Percentiles rank a stretch among this genome's conserved stretches.
Evolutionary conservation across 495 filamentous ascomycete genomes (phyloP).

Genomic region (Chaetomidium leptoderma): DNA sequence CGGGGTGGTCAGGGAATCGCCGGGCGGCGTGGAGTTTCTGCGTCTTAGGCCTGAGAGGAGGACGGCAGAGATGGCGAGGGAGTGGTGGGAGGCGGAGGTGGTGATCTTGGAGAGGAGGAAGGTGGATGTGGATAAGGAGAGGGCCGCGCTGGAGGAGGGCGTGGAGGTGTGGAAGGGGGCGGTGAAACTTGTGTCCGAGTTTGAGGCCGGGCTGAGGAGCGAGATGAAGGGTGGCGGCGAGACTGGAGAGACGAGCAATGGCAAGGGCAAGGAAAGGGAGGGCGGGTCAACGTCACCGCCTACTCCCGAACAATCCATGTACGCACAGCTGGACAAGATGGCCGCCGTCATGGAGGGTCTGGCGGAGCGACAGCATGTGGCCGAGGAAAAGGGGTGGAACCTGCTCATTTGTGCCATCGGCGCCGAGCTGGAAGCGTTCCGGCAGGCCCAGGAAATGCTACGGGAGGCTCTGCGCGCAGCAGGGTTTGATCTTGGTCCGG

Average conservation of each 20-base stretch:
- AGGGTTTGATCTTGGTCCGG: conserved; percentile 26
- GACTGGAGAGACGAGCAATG: conserved; percentile 22
- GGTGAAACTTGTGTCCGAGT: conserved; percentile 56
- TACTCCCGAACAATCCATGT: conserved; percentile 35
- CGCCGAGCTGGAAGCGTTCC: conserved; percentile 81
- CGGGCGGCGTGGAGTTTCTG: conserved; percentile 44
- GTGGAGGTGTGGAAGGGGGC: conserved; percentile 73
- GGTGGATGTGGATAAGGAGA: conserved; percentile 61
- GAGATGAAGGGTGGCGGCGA: conserved; percentile 46
- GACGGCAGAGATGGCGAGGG: conserved; percentile 71
- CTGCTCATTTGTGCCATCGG: conserved; percentile 82
- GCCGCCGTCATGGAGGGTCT: conserved; percentile 54
- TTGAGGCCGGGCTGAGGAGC: conserved; percentile 60
- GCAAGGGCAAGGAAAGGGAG: conserved; percentile 11
- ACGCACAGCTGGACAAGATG: conserved; percentile 52
- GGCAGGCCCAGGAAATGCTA: conserved; percentile 63
- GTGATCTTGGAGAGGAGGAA: conserved; percentile 54
- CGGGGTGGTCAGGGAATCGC: background rate
- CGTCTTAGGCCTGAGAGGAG: conserved; percentile 62
- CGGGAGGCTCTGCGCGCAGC: conserved; percentile 43
- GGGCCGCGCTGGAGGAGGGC: conserved; percentile 76
- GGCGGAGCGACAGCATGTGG: conserved; percentile 56
- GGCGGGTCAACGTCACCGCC: background rate
- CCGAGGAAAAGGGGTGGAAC: conserved; percentile 72
- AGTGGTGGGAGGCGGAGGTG: conserved; percentile 69